Conservation (phyloP, 2,329 filamentous ascomycete species). For the Arthroderma sp. region DNA sequence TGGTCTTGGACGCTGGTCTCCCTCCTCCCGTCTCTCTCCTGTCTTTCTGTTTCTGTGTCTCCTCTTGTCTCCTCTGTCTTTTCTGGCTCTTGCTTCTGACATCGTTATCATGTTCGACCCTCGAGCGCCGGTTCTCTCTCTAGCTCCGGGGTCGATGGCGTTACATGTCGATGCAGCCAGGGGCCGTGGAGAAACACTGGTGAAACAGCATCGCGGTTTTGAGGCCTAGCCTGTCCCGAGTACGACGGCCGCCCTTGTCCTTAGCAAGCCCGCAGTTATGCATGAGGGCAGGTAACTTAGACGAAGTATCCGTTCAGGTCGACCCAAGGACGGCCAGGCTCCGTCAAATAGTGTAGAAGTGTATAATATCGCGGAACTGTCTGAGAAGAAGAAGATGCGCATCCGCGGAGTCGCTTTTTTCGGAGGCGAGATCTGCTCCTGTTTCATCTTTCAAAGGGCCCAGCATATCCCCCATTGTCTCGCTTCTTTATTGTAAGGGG, state of each 20-base stretch:
- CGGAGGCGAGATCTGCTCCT: neutral
- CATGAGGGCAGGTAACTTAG: neutral
- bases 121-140: too few relatives aligned
- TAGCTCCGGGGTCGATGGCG: too few relatives aligned
- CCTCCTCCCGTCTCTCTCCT: neutral
- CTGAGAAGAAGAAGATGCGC: neutral
- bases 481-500: neutral
- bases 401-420: neutral
- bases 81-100: neutral
- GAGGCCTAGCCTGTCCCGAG: conserved; percentile 2
- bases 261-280: neutral
- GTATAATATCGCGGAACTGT: neutral
- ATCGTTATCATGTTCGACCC: too few relatives aligned
- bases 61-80: neutral
- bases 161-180: neutral
- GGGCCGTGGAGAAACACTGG: conserved; percentile 3
- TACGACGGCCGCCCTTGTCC: neutral
- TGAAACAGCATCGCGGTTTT: neutral
- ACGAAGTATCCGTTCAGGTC: neutral
- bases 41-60: neutral
- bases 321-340: neutral
- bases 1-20: neutral
- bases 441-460: neutral
- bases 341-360: neutral
- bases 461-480: neutral